Base-by-base conservation (phyloP, 2,329 filamentous ascomycete genomes). In the Drechslerella stenobrocha region DNA sequence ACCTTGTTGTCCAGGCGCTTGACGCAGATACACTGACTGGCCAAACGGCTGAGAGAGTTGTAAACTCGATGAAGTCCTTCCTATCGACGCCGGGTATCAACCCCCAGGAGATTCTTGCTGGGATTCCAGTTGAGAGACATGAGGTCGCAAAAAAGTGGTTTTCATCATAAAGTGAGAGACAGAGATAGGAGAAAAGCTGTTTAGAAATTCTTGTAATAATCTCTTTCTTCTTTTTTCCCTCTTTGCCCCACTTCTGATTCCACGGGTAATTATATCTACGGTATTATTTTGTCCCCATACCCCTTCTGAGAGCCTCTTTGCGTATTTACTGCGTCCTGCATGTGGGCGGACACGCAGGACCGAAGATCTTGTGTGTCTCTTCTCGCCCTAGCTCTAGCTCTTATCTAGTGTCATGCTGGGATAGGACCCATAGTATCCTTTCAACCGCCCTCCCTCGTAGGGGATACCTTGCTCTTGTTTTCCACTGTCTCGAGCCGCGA, bases 11-110 rank as follows among this genome's bases (percentile, higher is more conserved):
- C 23, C 87, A 95, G 76, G 92, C 91, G 18, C 84, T 98, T 11
- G 92, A 96, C 75, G 87, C 89, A 3, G 90, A 96, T 75, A 92
- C 91, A 15, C 80, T 98, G 37, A 88, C 91, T 74, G 91, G 91
- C 18, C 85, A 90, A 74, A 90, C 88, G 18, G 89, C 89, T 23
- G 83, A 81, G 69, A 85, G 87, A 69, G 87, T 96, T 60, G 88
- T 90, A 28, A 80, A 80, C 44, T 86, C 89, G 1, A 88, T 88
- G 32, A 95, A 95, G 79, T 79, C 83, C 52, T 81, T 98, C 51
- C 82, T 96, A 37, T 82, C 85, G 67, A 82, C 83, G 26, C 86
- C 90, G 3, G 85, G 84, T 53, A 80, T 93, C 46, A 88, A 96
- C 73, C 85, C 88, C 1, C 84, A 85, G 67, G 86, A 88, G 71